Percentiles rank a stretch among this genome's conserved stretches.
phyloP scores from a whole-genome alignment of 73 alveolate species.

The Paramecium primaurelia region DNA sequence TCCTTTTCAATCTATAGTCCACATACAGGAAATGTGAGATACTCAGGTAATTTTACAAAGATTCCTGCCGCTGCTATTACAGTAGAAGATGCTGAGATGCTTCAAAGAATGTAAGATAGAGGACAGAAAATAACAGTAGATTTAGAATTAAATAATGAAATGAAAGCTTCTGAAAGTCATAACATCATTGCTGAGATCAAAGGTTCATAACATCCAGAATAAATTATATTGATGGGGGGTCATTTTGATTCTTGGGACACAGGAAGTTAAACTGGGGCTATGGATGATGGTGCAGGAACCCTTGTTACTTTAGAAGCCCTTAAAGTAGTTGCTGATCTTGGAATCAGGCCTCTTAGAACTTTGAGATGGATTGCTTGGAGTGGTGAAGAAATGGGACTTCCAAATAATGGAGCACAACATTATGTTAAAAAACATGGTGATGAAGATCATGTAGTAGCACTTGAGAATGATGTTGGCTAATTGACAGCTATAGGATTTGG shows the following conservation, averaged over 20 bases:
- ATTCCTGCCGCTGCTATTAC: constrained; percentile 59
- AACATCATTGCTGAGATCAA: constrained; percentile 51
- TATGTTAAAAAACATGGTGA: constrained; percentile 27
- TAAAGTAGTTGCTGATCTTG: background rate
- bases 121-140: constrained; percentile 42
- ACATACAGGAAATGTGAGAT: constrained; percentile 52
- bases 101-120: constrained; percentile 52
- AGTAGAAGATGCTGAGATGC: constrained; percentile 59
- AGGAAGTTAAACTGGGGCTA: constrained; percentile 59
- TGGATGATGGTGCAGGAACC: constrained; percentile 58
- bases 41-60: background rate
- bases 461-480: constrained; percentile 51
- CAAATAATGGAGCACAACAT: constrained; percentile 33
- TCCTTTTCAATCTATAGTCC: constrained; percentile 41
- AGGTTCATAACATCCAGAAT: constrained; percentile 40
- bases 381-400: constrained; percentile 57
- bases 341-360: constrained; percentile 50
- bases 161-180: background rate
- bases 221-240: constrained; percentile 55
- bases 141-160: background rate
- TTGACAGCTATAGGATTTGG: constrained; percentile 41
- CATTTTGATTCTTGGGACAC: constrained; percentile 59
- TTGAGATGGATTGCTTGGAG: constrained; percentile 64
- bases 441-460: constrained; percentile 50
- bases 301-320: constrained; percentile 46